Percentiles rank a stretch among this genome's conserved stretches.
These are phyloP conservation scores for Parachaetomium inaequale DNA, from an alignment of 495 filamentous ascomycete species.

Conservation along the genomic window DNA sequence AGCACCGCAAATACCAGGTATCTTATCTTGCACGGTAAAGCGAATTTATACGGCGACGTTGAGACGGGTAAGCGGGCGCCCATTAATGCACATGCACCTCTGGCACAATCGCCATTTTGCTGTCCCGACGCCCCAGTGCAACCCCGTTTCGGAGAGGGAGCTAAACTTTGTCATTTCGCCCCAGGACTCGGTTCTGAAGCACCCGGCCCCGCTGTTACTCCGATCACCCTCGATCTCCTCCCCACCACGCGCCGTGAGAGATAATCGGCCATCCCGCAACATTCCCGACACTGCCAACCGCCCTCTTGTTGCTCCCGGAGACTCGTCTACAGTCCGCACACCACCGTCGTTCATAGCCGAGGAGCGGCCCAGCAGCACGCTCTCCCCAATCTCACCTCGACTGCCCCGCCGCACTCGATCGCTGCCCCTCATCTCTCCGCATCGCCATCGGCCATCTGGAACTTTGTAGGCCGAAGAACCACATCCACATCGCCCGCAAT, in stretches of 20 bases:
- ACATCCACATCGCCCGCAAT: conserved; percentile 45
- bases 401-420: not conserved
- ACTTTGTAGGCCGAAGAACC: not conserved
- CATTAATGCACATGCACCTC: not conserved
- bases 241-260: not conserved
- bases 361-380: not conserved
- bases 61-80: no score
- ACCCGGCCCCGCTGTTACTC: conserved; percentile 10
- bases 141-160: not conserved
- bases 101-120: not conserved
- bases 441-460: conserved; percentile 6
- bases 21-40: no score
- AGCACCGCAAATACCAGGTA: no score
- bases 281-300: not conserved
- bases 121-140: not conserved
- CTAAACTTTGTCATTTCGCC: conserved; percentile 12
- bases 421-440: conserved; percentile 2
- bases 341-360: not conserved
- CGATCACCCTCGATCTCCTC: not conserved
- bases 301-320: not conserved
- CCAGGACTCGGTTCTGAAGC: conserved; percentile 8
- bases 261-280: not conserved
- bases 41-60: no score
- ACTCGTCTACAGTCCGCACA: not conserved
- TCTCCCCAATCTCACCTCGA: not conserved